Conservation (phyloP, 164 flowering plant genomes). For the Aristolochia fimbriata region DNA sequence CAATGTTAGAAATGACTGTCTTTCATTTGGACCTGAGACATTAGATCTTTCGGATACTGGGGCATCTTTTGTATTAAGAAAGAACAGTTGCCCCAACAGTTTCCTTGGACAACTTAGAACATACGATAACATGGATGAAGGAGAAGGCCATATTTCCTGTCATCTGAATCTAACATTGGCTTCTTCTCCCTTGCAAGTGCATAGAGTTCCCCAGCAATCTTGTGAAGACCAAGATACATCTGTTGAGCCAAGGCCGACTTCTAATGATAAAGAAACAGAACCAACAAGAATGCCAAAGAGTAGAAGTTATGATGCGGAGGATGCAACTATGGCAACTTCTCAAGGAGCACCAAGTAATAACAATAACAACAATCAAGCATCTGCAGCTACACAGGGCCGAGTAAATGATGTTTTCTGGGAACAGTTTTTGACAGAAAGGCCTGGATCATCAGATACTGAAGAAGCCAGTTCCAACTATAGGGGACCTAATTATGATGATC, state of each 20-base stretch:
- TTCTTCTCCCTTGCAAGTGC: constrained; percentile 49
- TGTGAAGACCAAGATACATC: constrained; percentile 25
- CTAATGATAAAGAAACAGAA: constrained; percentile 28
- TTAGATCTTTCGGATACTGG: constrained; percentile 73
- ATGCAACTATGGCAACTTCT: constrained; percentile 20
- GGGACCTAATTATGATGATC: constrained; percentile 34
- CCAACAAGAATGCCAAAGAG: constrained; percentile 9
- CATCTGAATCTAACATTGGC: constrained; percentile 74
- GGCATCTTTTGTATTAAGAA: constrained; percentile 42
- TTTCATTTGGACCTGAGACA: constrained; percentile 33
- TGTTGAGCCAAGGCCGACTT: constrained; percentile 20
- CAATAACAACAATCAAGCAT: constrained; percentile 17
- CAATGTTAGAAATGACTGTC: constrained; percentile 23
- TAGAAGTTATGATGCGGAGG: constrained; percentile 16
- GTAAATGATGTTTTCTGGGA: constrained; percentile 96
- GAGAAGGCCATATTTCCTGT: constrained; percentile 55
- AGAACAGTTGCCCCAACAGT: constrained; percentile 17
- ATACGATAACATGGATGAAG: constrained; percentile 39
- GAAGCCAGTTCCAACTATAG: constrained; percentile 63
- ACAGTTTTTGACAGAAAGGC: constrained; percentile 87
- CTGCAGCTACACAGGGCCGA: constrained; percentile 33
- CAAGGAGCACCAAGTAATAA: constrained; percentile 20
- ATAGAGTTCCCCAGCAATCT: constrained; percentile 14
- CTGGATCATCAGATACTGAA: constrained; percentile 79
- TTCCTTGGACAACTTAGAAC: constrained; percentile 21